Percentiles rank a stretch among this genome's conserved stretches.
Conservation (phyloP, 2,329 filamentous ascomycete species). For the Ophiostoma triangulosporum region DNA sequence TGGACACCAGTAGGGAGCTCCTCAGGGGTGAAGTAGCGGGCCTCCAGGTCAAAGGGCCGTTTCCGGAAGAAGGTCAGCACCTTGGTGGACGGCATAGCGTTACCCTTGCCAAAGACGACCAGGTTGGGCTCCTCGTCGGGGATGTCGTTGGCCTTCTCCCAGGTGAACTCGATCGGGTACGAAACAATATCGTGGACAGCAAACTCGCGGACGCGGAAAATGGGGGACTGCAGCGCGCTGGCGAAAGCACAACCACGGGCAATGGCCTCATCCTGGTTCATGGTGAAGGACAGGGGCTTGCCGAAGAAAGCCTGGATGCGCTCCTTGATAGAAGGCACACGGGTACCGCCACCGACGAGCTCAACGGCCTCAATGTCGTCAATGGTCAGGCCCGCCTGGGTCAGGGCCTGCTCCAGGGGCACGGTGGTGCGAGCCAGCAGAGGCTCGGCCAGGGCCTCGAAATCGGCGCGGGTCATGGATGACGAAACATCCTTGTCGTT, state of each 20-base stretch:
- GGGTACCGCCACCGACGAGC: slow-evolving; percentile 86
- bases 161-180: slow-evolving; percentile 97
- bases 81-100: slow-evolving; percentile 95
- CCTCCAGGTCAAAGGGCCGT: slow-evolving; percentile 92
- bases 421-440: slow-evolving; percentile 58
- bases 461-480: slow-evolving; percentile 85
- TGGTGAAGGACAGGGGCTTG: slow-evolving; percentile 85
- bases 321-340: slow-evolving; percentile 86
- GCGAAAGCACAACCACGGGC: slow-evolving; percentile 93
- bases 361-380: slow-evolving; percentile 92
- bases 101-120: slow-evolving; percentile 94
- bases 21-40: slow-evolving; percentile 80
- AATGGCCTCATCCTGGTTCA: slow-evolving; percentile 96
- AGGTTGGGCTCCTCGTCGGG: slow-evolving; percentile 96
- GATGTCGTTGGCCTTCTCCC: slow-evolving; percentile 97
- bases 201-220: slow-evolving; percentile 98
- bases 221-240: slow-evolving; percentile 92
- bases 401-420: slow-evolving; percentile 80
- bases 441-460: slow-evolving; percentile 81
- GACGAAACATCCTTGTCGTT: slow-evolving; percentile 86
- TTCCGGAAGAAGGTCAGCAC: slow-evolving; percentile 99
- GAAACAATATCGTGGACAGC: slow-evolving; percentile 92
- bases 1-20: slow-evolving; percentile 76
- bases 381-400: slow-evolving; percentile 79
- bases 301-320: slow-evolving; percentile 81